A percentile compares a stretch with the other conserved stretches of the same genome.
phyloP scores from a whole-genome alignment of 352 stramenopile genomes.

The Phytophthora agathidicida region DNA sequence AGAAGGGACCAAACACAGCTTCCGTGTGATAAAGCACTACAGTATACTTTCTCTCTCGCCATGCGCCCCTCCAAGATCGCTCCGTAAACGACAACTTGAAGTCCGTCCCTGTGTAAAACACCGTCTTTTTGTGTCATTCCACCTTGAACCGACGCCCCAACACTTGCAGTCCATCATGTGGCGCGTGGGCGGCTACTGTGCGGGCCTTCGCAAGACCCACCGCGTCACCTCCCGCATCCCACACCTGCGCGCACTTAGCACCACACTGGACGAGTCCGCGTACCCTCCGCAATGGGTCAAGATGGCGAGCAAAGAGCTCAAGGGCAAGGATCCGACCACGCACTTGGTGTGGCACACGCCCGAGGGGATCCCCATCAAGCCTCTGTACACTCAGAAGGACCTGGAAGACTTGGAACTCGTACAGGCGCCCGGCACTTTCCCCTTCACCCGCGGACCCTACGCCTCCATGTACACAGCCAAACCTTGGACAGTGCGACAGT shows the following conservation, averaged over 20 bases:
- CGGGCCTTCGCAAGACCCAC: not conserved
- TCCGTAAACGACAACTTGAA: no score
- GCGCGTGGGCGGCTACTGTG: constrained; percentile 12
- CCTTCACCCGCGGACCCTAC: constrained; percentile 94
- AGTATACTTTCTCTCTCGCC: no score
- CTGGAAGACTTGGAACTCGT: constrained; percentile 59
- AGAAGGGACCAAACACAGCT: no score
- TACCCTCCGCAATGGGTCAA: constrained; percentile 61
- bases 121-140: not conserved
- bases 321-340: constrained; percentile 73
- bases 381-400: constrained; percentile 93
- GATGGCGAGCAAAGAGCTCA: constrained; percentile 83
- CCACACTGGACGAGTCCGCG: constrained; percentile 35
- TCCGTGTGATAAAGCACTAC: no score
- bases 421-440: constrained; percentile 89
- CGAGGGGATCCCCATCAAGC: constrained; percentile 96
- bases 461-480: constrained; percentile 97
- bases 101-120: constrained; percentile 1
- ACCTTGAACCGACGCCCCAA: constrained; percentile 3
- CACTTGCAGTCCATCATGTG: constrained; percentile 18
- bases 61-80: no score
- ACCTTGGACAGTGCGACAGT: constrained; percentile 95
- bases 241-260: constrained; percentile 32
- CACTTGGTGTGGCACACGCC: constrained; percentile 85
- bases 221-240: not conserved